Percentiles rank a stretch among this genome's conserved stretches.
Conservation (phyloP, 2,329 filamentous ascomycete species). For the Pseudogymnoascus sp. region DNA sequence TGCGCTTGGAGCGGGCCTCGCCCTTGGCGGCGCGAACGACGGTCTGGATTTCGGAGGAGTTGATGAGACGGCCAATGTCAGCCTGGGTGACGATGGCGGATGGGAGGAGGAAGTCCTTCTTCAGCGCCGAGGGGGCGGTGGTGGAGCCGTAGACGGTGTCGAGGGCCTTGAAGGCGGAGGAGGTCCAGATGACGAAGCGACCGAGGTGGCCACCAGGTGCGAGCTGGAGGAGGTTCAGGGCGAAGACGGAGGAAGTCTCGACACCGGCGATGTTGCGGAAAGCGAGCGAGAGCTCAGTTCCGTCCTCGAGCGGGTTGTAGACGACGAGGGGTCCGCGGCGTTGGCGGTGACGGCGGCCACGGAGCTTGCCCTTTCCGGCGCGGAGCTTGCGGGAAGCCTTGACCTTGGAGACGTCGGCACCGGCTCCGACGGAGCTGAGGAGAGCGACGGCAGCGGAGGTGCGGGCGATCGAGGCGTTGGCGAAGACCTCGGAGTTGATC, state of each 20-base stretch:
- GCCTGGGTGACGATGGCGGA: conserved; percentile 88
- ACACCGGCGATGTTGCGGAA: conserved; percentile 99
- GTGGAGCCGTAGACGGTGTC: conserved; percentile 96
- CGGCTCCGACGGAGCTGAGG: conserved; percentile 84
- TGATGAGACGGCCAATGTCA: conserved; percentile 96
- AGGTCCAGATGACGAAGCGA: conserved; percentile 99
- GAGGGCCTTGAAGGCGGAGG: conserved; percentile 89
- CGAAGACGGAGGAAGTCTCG: conserved; percentile 88
- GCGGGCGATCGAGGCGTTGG: conserved; percentile 71
- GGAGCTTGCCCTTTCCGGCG: conserved; percentile 97
- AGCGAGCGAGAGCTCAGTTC: conserved; percentile 84
- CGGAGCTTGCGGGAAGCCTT: conserved; percentile 94
- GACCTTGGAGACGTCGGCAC: conserved; percentile 88
- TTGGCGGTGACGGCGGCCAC: conserved; percentile 93
- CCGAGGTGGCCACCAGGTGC: conserved; percentile 97
- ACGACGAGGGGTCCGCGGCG: conserved; percentile 96
- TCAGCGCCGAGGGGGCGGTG: conserved; percentile 79
- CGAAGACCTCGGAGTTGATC: conserved; percentile 83
- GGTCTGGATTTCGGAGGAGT: conserved; percentile 96
- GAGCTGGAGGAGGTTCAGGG: conserved; percentile 97
- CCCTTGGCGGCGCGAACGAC: conserved; percentile 90
- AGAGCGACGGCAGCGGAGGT: conserved; percentile 81
- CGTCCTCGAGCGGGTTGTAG: conserved; percentile 92
- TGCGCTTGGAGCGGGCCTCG: conserved; percentile 80
- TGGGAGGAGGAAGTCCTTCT: conserved; percentile 98